Evolutionary conservation across 129 eudicot species (phyloP).

Genomic region (Saussurea involucrata): DNA sequence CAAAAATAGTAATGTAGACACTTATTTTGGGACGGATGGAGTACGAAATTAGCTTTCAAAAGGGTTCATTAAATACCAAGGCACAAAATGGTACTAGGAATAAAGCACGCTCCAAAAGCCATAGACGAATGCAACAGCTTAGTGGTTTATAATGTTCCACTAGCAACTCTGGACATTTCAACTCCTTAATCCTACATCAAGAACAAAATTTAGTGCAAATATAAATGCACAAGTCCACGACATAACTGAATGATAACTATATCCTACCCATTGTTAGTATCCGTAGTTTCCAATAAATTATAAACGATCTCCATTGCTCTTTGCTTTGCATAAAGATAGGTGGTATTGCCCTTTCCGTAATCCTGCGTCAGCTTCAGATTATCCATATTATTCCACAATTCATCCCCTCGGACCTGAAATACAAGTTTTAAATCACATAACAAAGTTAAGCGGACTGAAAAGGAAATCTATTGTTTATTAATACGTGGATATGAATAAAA

Average conservation of each 20-base stretch:
- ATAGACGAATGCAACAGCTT: constrained; percentile 55
- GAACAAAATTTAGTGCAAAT: neutral
- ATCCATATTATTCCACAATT: constrained; percentile 51
- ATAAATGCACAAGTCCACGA: constrained; percentile 4
- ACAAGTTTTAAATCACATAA: neutral
- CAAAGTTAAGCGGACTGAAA: neutral
- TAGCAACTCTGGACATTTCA: constrained; percentile 76
- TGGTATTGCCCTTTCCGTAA: constrained; percentile 26
- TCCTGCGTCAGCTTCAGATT: constrained; percentile 24
- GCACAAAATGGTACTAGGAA: constrained; percentile 47
- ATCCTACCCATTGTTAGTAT: constrained; percentile 48
- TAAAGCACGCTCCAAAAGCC: constrained; percentile 67
- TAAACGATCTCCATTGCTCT: constrained; percentile 53
- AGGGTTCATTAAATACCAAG: constrained; percentile 55
- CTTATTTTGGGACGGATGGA: no score
- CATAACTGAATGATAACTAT: neutral
- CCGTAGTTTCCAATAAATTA: constrained; percentile 54
- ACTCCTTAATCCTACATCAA: constrained; percentile 57
- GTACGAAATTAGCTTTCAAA: constrained; percentile 28
- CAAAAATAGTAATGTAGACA: no score
- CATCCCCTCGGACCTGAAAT: constrained; percentile 53
- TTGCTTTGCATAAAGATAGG: constrained; percentile 47
- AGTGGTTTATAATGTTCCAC: constrained; percentile 60
- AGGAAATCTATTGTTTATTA: neutral
- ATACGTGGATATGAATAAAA: constrained; percentile 8